Evolutionary conservation across 257 asterid genomes (phyloP).

Genomic region (Jaltomata sinuosa): DNA sequence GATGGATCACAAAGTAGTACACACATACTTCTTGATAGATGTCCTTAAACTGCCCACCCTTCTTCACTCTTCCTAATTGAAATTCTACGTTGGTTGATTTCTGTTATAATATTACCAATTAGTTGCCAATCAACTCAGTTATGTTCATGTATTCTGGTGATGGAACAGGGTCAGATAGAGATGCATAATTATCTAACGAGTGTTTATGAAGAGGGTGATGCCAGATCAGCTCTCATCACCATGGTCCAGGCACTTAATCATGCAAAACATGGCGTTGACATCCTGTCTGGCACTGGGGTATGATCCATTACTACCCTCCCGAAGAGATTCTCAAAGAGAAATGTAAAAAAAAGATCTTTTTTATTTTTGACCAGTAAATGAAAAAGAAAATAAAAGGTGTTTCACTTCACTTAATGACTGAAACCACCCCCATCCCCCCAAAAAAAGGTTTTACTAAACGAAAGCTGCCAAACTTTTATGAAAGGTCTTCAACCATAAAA

Average conservation of each 20-base stretch:
- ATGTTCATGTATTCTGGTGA: background rate
- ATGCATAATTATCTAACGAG: constrained; percentile 92
- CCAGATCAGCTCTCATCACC: constrained; percentile 86
- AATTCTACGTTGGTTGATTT: background rate
- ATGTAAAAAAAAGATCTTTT: background rate
- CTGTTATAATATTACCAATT: background rate
- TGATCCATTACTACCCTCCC: constrained; percentile 1
- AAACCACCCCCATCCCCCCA: background rate
- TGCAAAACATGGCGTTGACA: constrained; percentile 90
- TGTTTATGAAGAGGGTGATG: constrained; percentile 91
- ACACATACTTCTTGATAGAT: background rate
- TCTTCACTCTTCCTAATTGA: background rate
- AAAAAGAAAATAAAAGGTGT: background rate
- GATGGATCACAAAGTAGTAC: constrained; percentile 69
- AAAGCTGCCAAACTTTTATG: background rate
- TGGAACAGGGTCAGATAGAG: constrained; percentile 79
- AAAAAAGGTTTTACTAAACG: background rate
- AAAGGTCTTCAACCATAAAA: background rate
- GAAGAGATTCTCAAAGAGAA: background rate
- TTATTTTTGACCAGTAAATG: background rate
- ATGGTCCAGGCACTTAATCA: constrained; percentile 94
- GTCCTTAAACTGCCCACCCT: background rate
- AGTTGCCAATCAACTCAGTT: background rate
- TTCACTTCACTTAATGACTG: background rate
- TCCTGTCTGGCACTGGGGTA: constrained; percentile 92